Percentiles rank a stretch among this genome's conserved stretches.
These are phyloP conservation scores for Sugiyamaella novakii DNA, from an alignment of 1,139 yeast species.

Conservation along the genomic window DNA sequence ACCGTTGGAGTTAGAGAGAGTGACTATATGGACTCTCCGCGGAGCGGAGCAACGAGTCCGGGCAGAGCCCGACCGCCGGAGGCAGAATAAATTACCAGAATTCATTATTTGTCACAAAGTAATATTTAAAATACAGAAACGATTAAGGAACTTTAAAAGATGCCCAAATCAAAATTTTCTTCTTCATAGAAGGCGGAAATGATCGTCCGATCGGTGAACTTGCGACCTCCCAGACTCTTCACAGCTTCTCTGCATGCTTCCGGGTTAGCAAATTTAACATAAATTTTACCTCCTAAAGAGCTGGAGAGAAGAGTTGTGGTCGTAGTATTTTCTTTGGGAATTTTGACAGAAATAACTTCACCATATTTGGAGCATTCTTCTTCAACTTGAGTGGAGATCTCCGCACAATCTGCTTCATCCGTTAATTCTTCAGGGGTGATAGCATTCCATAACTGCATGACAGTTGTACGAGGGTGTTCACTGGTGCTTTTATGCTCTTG, in stretches of 20 bases:
- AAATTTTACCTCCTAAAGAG: conserved; percentile 69
- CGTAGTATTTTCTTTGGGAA: conserved; percentile 54
- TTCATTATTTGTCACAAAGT: too few relatives aligned
- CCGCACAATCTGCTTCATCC: conserved; percentile 53
- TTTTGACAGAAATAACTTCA: conserved; percentile 53
- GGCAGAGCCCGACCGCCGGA: background rate
- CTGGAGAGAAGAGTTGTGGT: conserved; percentile 41
- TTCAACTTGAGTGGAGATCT: conserved; percentile 55
- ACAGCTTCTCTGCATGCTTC: conserved; percentile 61
- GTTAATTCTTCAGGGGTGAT: conserved; percentile 65
- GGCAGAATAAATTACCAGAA: too few relatives aligned
- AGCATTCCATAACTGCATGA: conserved; percentile 65
- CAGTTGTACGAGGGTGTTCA: conserved; percentile 44
- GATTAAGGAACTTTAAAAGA: conserved; percentile 30
- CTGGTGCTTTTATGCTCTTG: conserved; percentile 8
- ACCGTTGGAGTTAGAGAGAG: too few relatives aligned
- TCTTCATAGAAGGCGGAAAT: conserved; percentile 66
- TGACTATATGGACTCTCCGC: background rate
- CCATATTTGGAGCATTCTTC: conserved; percentile 59
- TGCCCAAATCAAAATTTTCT: conserved; percentile 48
- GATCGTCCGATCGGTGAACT: conserved; percentile 70
- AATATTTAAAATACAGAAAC: conserved; percentile 10
- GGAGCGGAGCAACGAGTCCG: background rate
- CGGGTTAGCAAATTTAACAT: conserved; percentile 60
- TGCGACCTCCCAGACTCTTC: conserved; percentile 64